Percentiles rank a stretch among this genome's conserved stretches.
phyloP scores from a whole-genome alignment of 169 alveolate species.

The Sarcocystis neurona region DNA sequence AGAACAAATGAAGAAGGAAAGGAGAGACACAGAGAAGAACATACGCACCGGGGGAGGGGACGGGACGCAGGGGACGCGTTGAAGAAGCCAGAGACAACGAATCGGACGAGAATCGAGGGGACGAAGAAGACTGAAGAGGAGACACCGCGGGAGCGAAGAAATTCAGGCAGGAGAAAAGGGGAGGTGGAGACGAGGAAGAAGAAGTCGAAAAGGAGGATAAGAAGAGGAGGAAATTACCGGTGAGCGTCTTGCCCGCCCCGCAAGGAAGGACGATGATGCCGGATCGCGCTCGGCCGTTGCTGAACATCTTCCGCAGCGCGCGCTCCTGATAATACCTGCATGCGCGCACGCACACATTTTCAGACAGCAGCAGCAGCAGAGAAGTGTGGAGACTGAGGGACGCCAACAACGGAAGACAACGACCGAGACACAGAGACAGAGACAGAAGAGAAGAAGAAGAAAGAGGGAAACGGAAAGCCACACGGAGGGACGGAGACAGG shows the following conservation, averaged over 20 bases:
- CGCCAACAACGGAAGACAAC: neutral
- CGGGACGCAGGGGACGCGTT: too few species aligned
- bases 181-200: too few species aligned
- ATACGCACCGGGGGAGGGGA: too few species aligned
- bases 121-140: too few species aligned
- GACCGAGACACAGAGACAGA: constrained; percentile 18
- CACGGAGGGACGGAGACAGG: constrained; percentile 5
- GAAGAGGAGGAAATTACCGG: constrained; percentile 73
- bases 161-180: too few species aligned
- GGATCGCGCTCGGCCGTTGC: constrained; percentile 97
- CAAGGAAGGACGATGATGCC: constrained; percentile 99
- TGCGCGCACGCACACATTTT: neutral
- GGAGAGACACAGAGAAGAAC: too few species aligned
- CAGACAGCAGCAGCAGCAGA: neutral
- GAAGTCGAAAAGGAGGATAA: neutral
- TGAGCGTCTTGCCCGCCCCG: constrained; percentile 99
- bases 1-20: too few species aligned
- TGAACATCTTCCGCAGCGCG: constrained; percentile 96
- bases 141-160: too few species aligned
- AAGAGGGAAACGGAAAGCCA: neutral
- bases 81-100: too few species aligned
- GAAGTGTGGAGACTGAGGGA: neutral
- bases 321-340: constrained; percentile 87
- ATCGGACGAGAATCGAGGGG: too few species aligned
- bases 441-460: neutral